Conservation (phyloP, 2,329 filamentous ascomycete species). For the Alternaria triticimaculans region DNA sequence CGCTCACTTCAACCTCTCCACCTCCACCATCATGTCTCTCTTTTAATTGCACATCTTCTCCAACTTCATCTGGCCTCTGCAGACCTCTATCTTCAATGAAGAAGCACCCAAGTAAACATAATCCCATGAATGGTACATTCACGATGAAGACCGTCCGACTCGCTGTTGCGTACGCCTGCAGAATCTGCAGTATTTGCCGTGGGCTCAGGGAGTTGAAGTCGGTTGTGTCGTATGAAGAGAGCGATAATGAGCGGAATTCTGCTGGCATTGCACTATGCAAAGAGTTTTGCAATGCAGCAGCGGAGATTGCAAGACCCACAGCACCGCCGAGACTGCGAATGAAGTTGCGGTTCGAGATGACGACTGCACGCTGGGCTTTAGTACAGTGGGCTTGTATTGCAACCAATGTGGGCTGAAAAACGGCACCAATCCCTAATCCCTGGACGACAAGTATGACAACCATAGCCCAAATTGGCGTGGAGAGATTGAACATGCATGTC, state of each 20-base stretch:
- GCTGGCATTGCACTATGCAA: conserved; percentile 20
- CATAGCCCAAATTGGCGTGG: conserved; percentile 53
- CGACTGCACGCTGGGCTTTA: conserved; percentile 65
- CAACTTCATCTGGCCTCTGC: conserved; percentile 35
- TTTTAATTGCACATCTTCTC: not conserved
- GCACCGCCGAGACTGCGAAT: conserved; percentile 66
- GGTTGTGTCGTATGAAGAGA: conserved; percentile 18
- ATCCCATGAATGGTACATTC: conserved; percentile 61
- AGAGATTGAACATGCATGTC: conserved; percentile 58
- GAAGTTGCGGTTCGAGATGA: conserved; percentile 69
- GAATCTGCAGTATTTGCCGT: conserved; percentile 43
- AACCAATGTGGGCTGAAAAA: conserved; percentile 54
- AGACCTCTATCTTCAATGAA: conserved; percentile 60
- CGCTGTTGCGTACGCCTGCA: conserved; percentile 61
- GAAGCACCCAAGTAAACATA: conserved; percentile 58
- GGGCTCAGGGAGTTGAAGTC: conserved; percentile 15
- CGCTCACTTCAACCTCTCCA: not conserved
- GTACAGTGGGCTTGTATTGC: conserved; percentile 58
- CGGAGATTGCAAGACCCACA: conserved; percentile 60
- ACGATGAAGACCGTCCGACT: conserved; percentile 64
- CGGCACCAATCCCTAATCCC: conserved; percentile 54
- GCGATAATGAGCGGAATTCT: conserved; percentile 14
- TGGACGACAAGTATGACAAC: conserved; percentile 61
- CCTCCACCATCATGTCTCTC: not conserved
- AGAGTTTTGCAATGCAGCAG: conserved; percentile 24